Percentiles rank a stretch among this genome's conserved stretches.
phyloP scores from a whole-genome alignment of 805 yeast species.

The Candida oleophila region DNA sequence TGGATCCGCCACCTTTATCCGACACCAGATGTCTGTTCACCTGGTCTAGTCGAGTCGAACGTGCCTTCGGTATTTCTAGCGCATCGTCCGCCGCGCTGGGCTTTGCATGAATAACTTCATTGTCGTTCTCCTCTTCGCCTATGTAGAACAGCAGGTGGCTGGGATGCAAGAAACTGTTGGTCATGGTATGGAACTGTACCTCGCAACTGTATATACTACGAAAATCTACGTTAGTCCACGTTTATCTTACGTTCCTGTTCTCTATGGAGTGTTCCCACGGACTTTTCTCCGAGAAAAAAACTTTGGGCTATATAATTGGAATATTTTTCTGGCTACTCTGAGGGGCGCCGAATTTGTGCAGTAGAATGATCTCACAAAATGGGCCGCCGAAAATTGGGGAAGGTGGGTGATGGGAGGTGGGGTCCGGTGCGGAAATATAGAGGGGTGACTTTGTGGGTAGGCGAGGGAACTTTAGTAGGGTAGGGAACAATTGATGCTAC shows the following conservation, averaged over 20 bases:
- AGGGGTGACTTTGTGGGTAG: too few relatives aligned
- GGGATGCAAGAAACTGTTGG: neutral
- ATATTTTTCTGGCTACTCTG: neutral
- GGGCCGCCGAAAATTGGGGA: neutral
- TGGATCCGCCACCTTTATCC: neutral
- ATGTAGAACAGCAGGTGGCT: conserved; percentile 4
- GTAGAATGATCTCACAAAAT: neutral
- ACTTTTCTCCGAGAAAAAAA: neutral
- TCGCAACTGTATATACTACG: neutral
- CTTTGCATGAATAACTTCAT: neutral
- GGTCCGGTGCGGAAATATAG: too few relatives aligned
- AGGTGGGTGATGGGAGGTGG: too few relatives aligned
- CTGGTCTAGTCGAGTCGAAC: neutral
- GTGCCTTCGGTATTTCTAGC: conserved; percentile 1
- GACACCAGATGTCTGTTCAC: neutral
- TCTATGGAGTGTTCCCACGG: neutral
- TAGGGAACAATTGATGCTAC: too few relatives aligned
- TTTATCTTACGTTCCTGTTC: too few relatives aligned
- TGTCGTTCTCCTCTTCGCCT: conserved; percentile 3
- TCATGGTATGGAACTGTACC: neutral
- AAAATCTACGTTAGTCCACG: too few relatives aligned
- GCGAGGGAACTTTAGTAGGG: too few relatives aligned
- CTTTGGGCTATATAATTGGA: neutral
- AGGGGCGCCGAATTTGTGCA: neutral
- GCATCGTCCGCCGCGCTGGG: neutral